Percentiles rank a stretch among this genome's conserved stretches.
These are phyloP conservation scores for Saccharomycopsis microspora DNA, from an alignment of 805 yeast species.

Conservation along the genomic window DNA sequence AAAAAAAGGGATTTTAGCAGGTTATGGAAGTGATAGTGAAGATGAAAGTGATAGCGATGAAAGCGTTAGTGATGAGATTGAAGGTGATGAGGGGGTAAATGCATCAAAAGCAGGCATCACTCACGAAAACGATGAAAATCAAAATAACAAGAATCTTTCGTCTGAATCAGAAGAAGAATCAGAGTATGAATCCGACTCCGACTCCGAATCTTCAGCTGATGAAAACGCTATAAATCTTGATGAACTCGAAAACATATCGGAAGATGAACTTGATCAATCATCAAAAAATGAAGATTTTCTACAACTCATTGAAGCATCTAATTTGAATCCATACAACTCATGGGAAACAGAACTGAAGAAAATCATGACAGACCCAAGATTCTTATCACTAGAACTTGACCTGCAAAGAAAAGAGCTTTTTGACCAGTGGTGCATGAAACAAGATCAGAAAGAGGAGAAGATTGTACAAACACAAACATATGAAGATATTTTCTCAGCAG, in stretches of 20 bases:
- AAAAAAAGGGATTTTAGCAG: neutral
- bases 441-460: constrained; percentile 6
- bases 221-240: constrained; percentile 19
- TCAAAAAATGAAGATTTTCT: constrained; percentile 13
- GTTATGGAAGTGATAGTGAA: neutral
- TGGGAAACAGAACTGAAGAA: constrained; percentile 37
- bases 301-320: constrained; percentile 27
- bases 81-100: neutral
- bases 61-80: constrained; percentile 1
- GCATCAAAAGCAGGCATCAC: neutral
- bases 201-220: constrained; percentile 16
- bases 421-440: constrained; percentile 33
- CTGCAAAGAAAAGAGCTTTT: constrained; percentile 28
- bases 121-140: neutral
- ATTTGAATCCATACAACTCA: constrained; percentile 32
- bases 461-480: neutral
- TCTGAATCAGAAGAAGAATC: neutral
- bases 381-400: constrained; percentile 24
- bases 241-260: constrained; percentile 17
- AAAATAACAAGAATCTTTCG: neutral
- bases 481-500: neutral
- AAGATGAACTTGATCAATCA: constrained; percentile 13
- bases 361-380: constrained; percentile 32
- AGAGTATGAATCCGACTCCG: neutral
- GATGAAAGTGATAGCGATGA: neutral